Percentiles rank a stretch among this genome's conserved stretches.
phyloP scores from a whole-genome alignment of 2,329 filamentous ascomycete genomes.

The Aureobasidium sp. region DNA sequence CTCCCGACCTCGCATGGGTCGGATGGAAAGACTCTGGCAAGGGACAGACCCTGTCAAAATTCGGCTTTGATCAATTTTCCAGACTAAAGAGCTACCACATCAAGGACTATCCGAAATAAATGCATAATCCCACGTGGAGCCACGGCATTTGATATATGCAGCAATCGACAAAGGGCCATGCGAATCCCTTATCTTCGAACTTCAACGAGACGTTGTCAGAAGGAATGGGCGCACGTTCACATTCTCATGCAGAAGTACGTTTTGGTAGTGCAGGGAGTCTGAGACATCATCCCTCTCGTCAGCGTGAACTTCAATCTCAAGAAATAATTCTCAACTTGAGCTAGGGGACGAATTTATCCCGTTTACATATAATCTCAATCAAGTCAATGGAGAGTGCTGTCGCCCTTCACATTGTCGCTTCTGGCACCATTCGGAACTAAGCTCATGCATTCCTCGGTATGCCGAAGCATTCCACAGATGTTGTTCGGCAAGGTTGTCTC shows the following conservation, averaged over 20 bases:
- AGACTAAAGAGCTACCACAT: constrained; percentile 94
- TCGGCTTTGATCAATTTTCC: constrained; percentile 91
- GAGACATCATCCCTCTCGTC: constrained; percentile 1
- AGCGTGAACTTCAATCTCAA: background rate
- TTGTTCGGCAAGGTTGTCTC: constrained; percentile 9
- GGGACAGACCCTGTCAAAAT: constrained; percentile 79
- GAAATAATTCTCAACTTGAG: no score
- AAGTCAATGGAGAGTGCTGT: background rate
- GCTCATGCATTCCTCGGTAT: background rate
- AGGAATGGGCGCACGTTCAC: background rate
- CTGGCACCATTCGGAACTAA: background rate
- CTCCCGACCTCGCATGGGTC: constrained; percentile 57
- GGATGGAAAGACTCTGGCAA: constrained; percentile 97
- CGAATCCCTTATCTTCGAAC: background rate
- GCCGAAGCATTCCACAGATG: constrained; percentile 6
- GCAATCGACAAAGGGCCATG: background rate
- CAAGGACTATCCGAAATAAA: constrained; percentile 61
- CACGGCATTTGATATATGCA: background rate
- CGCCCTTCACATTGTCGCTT: background rate
- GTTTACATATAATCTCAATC: background rate
- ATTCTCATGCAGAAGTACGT: background rate
- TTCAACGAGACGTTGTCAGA: background rate
- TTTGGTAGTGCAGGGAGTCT: background rate
- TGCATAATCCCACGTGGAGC: background rate
- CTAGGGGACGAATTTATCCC: background rate